Base-by-base conservation (phyloP, 495 filamentous ascomycete genomes). In the Hyaloscypha finlandica region DNA sequence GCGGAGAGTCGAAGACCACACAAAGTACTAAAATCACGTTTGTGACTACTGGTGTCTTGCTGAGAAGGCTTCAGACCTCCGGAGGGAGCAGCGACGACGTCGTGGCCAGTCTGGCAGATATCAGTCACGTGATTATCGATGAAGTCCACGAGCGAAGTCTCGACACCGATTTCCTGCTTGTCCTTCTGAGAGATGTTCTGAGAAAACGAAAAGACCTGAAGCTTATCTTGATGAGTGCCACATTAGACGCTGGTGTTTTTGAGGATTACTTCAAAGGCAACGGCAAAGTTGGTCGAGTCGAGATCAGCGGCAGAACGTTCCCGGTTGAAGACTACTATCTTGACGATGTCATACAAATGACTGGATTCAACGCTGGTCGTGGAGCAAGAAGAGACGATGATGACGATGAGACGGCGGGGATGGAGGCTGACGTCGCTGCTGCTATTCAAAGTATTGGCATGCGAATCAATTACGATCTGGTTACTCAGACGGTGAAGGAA, bases 211-310 rank as follows among this genome's bases (percentile, higher is more conserved):
- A 88, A 66, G 93, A 98, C 67, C 79, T 99, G 8, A 97, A 93
- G 77, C 87, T 99, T 51, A 88, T 99, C 45, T 81, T 99, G n/a
- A 99, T 99, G 96, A 96, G 92, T 75, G 95, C 95, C 14, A 99
- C 95, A 8, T 86, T 99, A 3, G 95, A 99, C 77, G 94, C 96
- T 11, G 83, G 86, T 3, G 86, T 94, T 5, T 99, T 98, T 76
- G 87, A 87, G 64, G 79, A 84, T 42, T 99, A 99, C 76, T 98
- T 99, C 75, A 85, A 84, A 16, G 84, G 83, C 11, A 81, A 84
- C 22, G 78, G 80, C 9, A 81, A 86, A 32, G 93, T 97, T 64
- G 91, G 89, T 2, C 66, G 86, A 63, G 88, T 98, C 14, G 90
- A 95, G 75, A 97, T 99, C 64, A 82, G 89, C 54, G 95, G 95